phyloP scores from a whole-genome alignment of 2,329 filamentous ascomycete genomes.

The Alternaria sp. region DNA sequence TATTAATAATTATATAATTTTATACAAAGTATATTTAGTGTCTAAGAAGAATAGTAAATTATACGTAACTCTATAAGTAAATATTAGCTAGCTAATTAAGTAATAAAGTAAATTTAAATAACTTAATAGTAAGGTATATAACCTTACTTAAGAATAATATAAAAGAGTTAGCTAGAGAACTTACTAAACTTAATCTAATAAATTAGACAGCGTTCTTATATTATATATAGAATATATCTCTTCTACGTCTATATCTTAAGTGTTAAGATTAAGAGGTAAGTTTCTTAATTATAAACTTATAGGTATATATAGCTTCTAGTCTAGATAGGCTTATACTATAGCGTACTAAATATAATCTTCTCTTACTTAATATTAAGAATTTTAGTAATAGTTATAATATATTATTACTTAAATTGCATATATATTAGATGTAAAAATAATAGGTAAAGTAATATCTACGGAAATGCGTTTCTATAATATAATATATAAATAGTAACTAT shows the following conservation, averaged over 20 bases:
- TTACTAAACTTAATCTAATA: background rate
- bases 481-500: background rate
- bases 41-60: conserved; percentile 11
- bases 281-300: conserved; percentile 4
- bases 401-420: background rate
- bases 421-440: background rate
- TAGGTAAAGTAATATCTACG: too few species aligned
- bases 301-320: conserved; percentile 8
- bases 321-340: conserved; percentile 1
- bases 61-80: conserved; percentile 1
- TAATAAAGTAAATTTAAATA: background rate
- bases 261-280: conserved; percentile 5
- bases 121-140: background rate
- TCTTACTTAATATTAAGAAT: conserved; percentile 4
- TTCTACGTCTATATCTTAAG: background rate
- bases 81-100: background rate
- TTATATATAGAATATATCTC: background rate
- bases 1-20: conserved; percentile 29
- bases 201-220: background rate
- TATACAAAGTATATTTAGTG: conserved; percentile 35
- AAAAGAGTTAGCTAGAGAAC: background rate
- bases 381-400: background rate
- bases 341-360: background rate
- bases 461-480: background rate
- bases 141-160: background rate